A percentile compares a stretch with the other conserved stretches of the same genome.
phyloP scores from a whole-genome alignment of 257 asterid genomes.

The Lantana camara region DNA sequence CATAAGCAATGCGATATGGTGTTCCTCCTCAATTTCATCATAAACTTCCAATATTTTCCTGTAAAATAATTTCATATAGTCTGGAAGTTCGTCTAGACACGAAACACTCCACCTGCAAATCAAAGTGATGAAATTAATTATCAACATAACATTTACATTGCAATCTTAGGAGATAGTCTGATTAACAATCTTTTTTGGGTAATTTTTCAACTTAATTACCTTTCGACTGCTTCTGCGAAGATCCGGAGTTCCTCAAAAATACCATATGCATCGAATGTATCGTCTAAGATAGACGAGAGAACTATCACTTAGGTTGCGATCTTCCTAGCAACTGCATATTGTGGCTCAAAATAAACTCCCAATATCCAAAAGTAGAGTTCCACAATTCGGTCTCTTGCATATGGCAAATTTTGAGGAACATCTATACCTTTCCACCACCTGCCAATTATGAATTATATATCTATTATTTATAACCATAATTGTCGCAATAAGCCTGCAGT shows the following conservation, averaged over 20 bases:
- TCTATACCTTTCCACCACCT: conserved; percentile 56
- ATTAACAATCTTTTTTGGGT: no score
- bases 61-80: conserved; percentile 38
- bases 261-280: conserved; percentile 38
- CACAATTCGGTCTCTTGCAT: conserved; percentile 42
- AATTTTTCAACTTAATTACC: no score
- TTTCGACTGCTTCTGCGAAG: conserved; percentile 40
- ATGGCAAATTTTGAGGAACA: conserved; percentile 21
- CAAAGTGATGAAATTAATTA: no score
- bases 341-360: conserved; percentile 40
- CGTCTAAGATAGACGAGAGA: conserved; percentile 30
- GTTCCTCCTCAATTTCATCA: conserved; percentile 34
- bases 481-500: not conserved
- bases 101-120: conserved; percentile 37
- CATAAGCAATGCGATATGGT: conserved; percentile 29
- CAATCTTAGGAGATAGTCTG: no score
- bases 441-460: not conserved
- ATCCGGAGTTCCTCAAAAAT: conserved; percentile 30
- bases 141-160: no score
- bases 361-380: conserved; percentile 39
- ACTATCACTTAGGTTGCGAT: conserved; percentile 14
- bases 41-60: conserved; percentile 30
- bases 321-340: conserved; percentile 32
- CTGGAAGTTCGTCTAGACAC: conserved; percentile 37
- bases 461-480: no score